These are phyloP conservation scores for Luvunga scandens DNA, from an alignment of 345 rosid species.

Conservation along the genomic window DNA sequence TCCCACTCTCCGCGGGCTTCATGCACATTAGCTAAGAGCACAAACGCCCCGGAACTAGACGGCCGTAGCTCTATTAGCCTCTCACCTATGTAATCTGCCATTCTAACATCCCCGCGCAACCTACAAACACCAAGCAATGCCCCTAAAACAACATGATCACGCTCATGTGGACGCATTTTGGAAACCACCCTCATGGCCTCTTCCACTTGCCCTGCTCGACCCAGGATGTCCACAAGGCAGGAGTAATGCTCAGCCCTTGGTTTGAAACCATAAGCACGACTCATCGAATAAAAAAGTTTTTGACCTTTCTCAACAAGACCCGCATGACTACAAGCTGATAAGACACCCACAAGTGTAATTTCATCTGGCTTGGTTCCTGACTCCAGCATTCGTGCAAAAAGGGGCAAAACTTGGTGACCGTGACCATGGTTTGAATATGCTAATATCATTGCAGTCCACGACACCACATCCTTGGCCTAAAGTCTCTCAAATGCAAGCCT, in stretches of 20 bases:
- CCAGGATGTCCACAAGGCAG: slow-evolving; percentile 44
- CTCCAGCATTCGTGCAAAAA: slow-evolving; percentile 34
- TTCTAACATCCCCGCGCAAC: slow-evolving; percentile 25
- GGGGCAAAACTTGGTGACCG: slow-evolving; percentile 27
- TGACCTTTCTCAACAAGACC: slow-evolving; percentile 38
- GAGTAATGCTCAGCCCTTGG: slow-evolving; percentile 43
- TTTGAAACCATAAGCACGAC: slow-evolving; percentile 23
- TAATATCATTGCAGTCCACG: slow-evolving; percentile 45
- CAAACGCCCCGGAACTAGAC: slow-evolving; percentile 23
- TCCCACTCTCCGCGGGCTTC: slow-evolving; percentile 37
- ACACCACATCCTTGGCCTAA: slow-evolving; percentile 34
- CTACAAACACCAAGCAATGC: slow-evolving; percentile 39
- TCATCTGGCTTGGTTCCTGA: slow-evolving; percentile 38
- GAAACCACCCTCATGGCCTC: slow-evolving; percentile 32
- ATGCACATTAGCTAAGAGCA: slow-evolving; percentile 33
- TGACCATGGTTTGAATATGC: slow-evolving; percentile 43
- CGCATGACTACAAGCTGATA: slow-evolving; percentile 41
- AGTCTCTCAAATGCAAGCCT: slow-evolving; percentile 29
- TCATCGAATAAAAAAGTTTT: slow-evolving; percentile 31
- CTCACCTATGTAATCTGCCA: slow-evolving; percentile 25
- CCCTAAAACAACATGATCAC: slow-evolving; percentile 37
- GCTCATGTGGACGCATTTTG: slow-evolving; percentile 26
- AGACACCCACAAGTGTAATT: slow-evolving; percentile 37
- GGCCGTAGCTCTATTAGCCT: slow-evolving; percentile 35
- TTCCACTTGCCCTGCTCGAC: slow-evolving; percentile 34